Evolutionary conservation across 2,329 filamentous ascomycete genomes (phyloP).

Genomic region (Akanthomyces lecanii): DNA sequence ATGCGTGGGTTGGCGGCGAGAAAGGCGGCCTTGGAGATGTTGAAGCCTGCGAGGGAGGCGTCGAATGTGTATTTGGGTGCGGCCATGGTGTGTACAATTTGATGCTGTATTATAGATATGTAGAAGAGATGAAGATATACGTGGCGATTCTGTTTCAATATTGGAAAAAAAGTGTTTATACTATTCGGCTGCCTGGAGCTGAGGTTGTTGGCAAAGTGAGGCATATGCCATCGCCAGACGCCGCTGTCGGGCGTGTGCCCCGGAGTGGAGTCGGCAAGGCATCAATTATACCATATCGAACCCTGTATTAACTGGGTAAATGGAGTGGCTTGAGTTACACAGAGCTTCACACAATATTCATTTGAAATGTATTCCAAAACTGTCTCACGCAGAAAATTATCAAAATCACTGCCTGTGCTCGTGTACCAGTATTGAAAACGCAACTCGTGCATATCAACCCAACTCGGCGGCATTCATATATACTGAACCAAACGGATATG

Average conservation of each 20-base stretch:
- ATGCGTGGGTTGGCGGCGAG: slow-evolving; percentile 20
- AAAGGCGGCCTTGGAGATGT: slow-evolving; percentile 15
- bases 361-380: slow-evolving; percentile 12
- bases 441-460: neutral
- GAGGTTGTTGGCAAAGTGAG: slow-evolving; percentile 21
- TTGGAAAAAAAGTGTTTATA: neutral
- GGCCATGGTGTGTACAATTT: neutral
- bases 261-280: slow-evolving; percentile 11
- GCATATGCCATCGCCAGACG: neutral
- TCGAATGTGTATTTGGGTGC: slow-evolving; percentile 17
- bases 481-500: neutral
- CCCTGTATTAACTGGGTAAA: neutral
- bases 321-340: neutral
- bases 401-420: neutral
- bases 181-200: slow-evolving; percentile 7
- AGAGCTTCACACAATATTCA: neutral
- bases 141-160: too few species aligned
- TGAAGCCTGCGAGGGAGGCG: slow-evolving; percentile 16
- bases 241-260: neutral
- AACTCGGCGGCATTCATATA: neutral
- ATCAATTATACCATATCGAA: neutral
- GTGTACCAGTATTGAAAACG: neutral
- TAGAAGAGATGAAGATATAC: neutral
- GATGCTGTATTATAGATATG: too few species aligned
- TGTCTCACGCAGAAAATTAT: slow-evolving; percentile 17